A percentile compares a stretch with the other conserved stretches of the same genome.
phyloP scores from a whole-genome alignment of 1,284 basidiomycete genomes.

The Apiotrichum veenhuisii region DNA sequence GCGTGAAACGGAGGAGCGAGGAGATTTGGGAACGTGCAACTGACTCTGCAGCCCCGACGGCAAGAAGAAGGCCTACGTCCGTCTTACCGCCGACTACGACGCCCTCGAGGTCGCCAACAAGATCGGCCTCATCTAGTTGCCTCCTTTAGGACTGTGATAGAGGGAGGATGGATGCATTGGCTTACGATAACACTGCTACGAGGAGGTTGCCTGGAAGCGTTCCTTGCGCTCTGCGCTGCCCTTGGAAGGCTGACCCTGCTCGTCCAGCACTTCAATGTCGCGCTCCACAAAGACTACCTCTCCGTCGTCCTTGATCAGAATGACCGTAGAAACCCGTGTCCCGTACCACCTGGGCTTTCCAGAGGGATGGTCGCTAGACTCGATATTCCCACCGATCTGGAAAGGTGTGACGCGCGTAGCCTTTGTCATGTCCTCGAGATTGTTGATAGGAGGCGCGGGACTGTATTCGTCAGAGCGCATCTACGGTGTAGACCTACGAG shows the following conservation, averaged over 20 bases:
- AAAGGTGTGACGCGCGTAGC: slow-evolving; percentile 34
- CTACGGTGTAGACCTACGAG: slow-evolving; percentile 26
- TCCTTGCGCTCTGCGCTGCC: neutral
- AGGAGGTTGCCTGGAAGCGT: neutral
- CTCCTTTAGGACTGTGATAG: slow-evolving; percentile 12
- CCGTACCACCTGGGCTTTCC: slow-evolving; percentile 34
- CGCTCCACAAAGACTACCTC: slow-evolving; percentile 43
- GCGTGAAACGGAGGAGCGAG: slow-evolving; percentile 32
- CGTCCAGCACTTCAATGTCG: slow-evolving; percentile 32
- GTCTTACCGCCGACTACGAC: slow-evolving; percentile 91
- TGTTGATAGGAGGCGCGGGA: slow-evolving; percentile 7
- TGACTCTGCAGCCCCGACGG: slow-evolving; percentile 74
- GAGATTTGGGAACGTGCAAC: neutral
- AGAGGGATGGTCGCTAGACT: neutral
- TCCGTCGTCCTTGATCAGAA: slow-evolving; percentile 39
- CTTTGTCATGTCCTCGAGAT: slow-evolving; percentile 15
- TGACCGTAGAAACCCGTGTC: slow-evolving; percentile 43
- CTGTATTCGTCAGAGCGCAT: slow-evolving; percentile 3
- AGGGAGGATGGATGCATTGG: slow-evolving; percentile 23
- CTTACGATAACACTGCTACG: slow-evolving; percentile 12
- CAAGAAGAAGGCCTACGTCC: slow-evolving; percentile 99
- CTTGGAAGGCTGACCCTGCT: slow-evolving; percentile 12
- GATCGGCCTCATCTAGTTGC: slow-evolving; percentile 52
- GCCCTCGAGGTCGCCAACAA: slow-evolving; percentile 99
- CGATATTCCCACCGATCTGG: slow-evolving; percentile 14